Evolutionary conservation across 495 filamentous ascomycete genomes (phyloP).

Genomic region (Echria macrotheca): DNA sequence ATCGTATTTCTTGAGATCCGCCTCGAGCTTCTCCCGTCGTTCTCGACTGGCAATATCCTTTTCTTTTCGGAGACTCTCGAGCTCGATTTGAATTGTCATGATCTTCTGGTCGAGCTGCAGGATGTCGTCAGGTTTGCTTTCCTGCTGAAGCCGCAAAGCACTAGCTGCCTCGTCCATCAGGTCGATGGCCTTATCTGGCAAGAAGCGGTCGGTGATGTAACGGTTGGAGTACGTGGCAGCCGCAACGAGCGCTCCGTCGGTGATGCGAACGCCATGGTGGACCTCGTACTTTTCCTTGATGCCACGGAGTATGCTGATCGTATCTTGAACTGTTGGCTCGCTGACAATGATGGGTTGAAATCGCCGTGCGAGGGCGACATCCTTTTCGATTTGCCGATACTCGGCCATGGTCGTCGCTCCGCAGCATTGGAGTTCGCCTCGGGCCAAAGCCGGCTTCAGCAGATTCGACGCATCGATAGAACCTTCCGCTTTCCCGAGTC

Average conservation of each 20-base stretch:
- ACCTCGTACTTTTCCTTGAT: constrained; percentile 98
- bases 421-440: constrained; percentile 92
- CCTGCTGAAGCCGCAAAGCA: constrained; percentile 84
- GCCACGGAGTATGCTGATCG: constrained; percentile 90
- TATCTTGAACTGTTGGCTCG: constrained; percentile 85
- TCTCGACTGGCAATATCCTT: constrained; percentile 83
- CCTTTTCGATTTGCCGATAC: constrained; percentile 91
- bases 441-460: constrained; percentile 85
- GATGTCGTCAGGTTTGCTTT: constrained; percentile 93
- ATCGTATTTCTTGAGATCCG: constrained; percentile 65
- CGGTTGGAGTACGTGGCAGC: constrained; percentile 90
- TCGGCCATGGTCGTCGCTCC: constrained; percentile 91
- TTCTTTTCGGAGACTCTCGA: constrained; percentile 93
- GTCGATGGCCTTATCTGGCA: constrained; percentile 96
- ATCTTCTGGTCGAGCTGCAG: constrained; percentile 86
- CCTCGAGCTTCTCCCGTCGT: constrained; percentile 78
- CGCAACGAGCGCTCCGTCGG: constrained; percentile 84
- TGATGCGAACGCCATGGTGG: constrained; percentile 91
- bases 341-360: constrained; percentile 91
- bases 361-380: constrained; percentile 83
- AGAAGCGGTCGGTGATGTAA: constrained; percentile 92
- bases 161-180: constrained; percentile 94
- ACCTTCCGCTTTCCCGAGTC: constrained; percentile 90
- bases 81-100: constrained; percentile 94
- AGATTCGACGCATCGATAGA: constrained; percentile 95